These are phyloP conservation scores for Pythium volutum DNA, from an alignment of 352 stramenopile genomes.

Conservation along the genomic window DNA sequence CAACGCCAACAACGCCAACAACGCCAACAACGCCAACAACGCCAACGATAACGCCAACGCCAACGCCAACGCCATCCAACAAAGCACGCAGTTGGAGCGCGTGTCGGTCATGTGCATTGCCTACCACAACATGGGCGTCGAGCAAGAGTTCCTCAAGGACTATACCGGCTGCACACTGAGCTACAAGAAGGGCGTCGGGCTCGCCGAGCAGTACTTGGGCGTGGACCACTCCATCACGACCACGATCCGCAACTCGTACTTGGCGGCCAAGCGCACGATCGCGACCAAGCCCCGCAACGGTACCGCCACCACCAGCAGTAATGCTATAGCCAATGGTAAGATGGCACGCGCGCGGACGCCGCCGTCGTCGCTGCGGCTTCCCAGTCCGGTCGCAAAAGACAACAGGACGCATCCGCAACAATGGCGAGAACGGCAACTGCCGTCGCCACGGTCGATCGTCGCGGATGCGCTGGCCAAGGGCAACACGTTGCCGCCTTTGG, in stretches of 20 bases:
- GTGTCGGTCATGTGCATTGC: constrained; percentile 93
- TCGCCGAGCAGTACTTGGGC: constrained; percentile 88
- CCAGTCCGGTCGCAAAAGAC: constrained; percentile 48
- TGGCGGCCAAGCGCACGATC: constrained; percentile 75
- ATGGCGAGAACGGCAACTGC: constrained; percentile 26
- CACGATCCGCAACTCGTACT: constrained; percentile 88
- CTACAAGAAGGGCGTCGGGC: constrained; percentile 91
- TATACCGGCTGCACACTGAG: constrained; percentile 79
- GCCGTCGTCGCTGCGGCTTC: constrained; percentile 31
- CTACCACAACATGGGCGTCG: constrained; percentile 94
- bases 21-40: background rate
- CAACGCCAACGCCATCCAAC: background rate
- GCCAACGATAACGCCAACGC: background rate
- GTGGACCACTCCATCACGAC: constrained; percentile 84
- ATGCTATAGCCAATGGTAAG: background rate
- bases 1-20: background rate
- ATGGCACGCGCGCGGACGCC: constrained; percentile 22
- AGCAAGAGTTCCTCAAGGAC: constrained; percentile 93
- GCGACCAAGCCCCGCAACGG: constrained; percentile 35
- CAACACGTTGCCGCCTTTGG: constrained; percentile 41
- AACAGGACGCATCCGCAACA: constrained; percentile 27
- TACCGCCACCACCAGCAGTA: background rate
- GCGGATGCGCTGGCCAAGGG: constrained; percentile 46
- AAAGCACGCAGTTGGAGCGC: constrained; percentile 51
- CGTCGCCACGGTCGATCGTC: constrained; percentile 52